Evolutionary conservation across 495 filamentous ascomycete species (phyloP), one percentile per base, ranked within the genome.

Genomic region (Talaromyces thailandensis): DNA sequence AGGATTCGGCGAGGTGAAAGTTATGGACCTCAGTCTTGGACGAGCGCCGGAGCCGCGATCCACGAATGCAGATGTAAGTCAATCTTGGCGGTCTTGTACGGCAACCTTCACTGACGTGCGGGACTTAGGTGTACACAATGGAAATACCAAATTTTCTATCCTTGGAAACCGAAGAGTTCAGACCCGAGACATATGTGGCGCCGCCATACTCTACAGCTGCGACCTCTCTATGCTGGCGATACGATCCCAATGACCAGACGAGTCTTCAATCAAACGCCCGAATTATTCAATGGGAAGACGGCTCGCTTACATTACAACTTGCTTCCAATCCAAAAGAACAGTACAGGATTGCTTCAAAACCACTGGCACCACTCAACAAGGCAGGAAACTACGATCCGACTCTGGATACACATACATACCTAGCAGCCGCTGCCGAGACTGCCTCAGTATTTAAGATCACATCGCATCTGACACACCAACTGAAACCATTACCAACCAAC

Each of bases 201-300:
- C 87, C 87, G 8, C 77, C 87, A 25, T 89, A 83, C 70, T 78
- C 81, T 32, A 84, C 83, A 21, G 88, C 88, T 11, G 82, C 85
- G 14, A 86, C 82, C 18, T 88, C 87, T 12, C 74, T 90, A 25
- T 87, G 87, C 67, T 88, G 88, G 85, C 82, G 88, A 58, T 81
- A 82, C 64, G 83, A 87, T 50, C 87, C 86, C n/a, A 79, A 77
- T 11, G 75, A 88, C 62, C 79, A 81, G 6, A 66, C 71, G 12
- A 71, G 82, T 37, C 75, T 91, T 11, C 83, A 89, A 67, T 93
- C 89, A 37, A 94, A 94, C 70, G 82, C 90, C 6, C 84, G 88
- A 52, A 76, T 93, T 28, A 83, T 91, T 61, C 84, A 82, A 63
- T 96, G 91, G 91, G 89, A 88, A 63, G 91, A 96, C 67, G 91